These are phyloP conservation scores for Melampsora larici-populina DNA, from an alignment of 1,284 basidiomycete genomes.

Conservation along the genomic window DNA sequence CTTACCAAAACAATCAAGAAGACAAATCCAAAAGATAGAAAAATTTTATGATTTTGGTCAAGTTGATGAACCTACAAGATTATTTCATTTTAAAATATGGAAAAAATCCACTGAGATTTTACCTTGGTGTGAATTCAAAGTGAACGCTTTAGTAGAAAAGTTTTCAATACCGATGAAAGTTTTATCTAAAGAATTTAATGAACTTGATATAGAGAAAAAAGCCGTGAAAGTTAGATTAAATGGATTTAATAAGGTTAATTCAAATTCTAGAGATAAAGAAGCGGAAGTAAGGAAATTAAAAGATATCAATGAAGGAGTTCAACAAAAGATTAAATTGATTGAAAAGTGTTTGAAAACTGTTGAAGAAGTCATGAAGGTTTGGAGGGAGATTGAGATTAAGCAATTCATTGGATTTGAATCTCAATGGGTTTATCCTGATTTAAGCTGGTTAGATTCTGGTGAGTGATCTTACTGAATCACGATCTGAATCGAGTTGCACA, in stretches of 20 bases:
- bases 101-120: slow-evolving; percentile 6
- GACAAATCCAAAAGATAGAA: slow-evolving; percentile 18
- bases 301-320: not conserved
- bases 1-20: slow-evolving; percentile 2
- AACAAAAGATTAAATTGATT: not conserved
- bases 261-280: not conserved
- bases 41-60: slow-evolving; percentile 13
- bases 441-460: not conserved
- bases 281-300: not conserved
- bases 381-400: not conserved
- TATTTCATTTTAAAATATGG: slow-evolving; percentile 20
- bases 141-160: not conserved
- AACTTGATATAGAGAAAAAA: not conserved
- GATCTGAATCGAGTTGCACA: not conserved
- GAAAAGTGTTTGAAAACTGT: not conserved
- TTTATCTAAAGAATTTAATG: not conserved
- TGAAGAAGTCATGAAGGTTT: not conserved
- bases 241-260: not conserved
- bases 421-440: slow-evolving; percentile 2
- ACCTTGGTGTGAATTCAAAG: not conserved
- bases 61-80: slow-evolving; percentile 17
- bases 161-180: not conserved
- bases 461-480: not conserved
- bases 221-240: not conserved
- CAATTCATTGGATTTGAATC: not conserved